phyloP scores from a whole-genome alignment of 1,139 yeast species.

The Magnusiomyces tetraspermus region DNA sequence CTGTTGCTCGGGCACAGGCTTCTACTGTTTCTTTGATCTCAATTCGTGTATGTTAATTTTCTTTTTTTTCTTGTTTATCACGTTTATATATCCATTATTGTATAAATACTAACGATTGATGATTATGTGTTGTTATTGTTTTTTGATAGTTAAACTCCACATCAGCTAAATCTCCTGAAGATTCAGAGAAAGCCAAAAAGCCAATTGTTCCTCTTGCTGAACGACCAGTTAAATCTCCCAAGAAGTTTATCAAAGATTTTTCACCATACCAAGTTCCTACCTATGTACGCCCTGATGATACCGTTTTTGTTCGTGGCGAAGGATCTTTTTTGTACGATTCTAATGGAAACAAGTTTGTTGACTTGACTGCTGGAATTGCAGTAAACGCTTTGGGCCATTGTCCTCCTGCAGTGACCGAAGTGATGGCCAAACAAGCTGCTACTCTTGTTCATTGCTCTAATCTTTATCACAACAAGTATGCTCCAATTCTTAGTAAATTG shows the following conservation, averaged over 20 bases:
- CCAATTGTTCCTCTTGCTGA: background rate
- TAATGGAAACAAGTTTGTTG: slow-evolving; percentile 69
- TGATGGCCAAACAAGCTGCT: slow-evolving; percentile 60
- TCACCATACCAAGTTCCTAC: slow-evolving; percentile 65
- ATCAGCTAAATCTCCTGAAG: background rate
- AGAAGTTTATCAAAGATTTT: slow-evolving; percentile 32
- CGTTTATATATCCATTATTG: background rate
- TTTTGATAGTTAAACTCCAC: background rate
- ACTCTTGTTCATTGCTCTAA: slow-evolving; percentile 78
- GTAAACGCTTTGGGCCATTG: slow-evolving; percentile 95
- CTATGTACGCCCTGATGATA: slow-evolving; percentile 58
- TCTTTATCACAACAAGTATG: slow-evolving; percentile 73
- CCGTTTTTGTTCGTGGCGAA: slow-evolving; percentile 54
- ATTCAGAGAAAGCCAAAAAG: background rate
- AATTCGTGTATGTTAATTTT: slow-evolving; percentile 8
- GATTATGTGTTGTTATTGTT: no score
- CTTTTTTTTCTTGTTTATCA: no score
- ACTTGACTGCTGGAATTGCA: slow-evolving; percentile 92
- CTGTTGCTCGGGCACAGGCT: slow-evolving; percentile 6
- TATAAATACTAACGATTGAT: no score
- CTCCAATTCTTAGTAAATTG: slow-evolving; percentile 67
- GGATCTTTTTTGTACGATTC: slow-evolving; percentile 71
- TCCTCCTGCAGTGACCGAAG: slow-evolving; percentile 59
- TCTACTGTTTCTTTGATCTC: slow-evolving; percentile 1
- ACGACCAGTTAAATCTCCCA: slow-evolving; percentile 1